phyloP scores from a whole-genome alignment of 139 green algal genomes.

The Astrephomene gubernaculifera region DNA sequence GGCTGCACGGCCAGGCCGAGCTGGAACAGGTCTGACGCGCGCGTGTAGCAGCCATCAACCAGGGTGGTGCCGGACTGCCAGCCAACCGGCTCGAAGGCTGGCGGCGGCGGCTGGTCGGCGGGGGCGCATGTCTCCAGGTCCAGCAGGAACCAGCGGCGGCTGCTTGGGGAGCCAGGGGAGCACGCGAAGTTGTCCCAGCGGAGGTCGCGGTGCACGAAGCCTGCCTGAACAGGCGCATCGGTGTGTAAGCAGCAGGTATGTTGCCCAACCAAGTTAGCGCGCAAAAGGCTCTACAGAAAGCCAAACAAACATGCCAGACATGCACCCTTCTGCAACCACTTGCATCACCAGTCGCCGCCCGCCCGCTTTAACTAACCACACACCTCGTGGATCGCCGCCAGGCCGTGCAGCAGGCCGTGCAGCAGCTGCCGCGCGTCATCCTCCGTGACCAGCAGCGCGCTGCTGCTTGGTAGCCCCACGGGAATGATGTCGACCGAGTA shows the following conservation, averaged over 20 bases:
- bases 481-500: constrained; percentile 16
- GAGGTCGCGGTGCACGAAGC: constrained; percentile 34
- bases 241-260: background rate
- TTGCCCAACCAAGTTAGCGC: background rate
- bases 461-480: background rate
- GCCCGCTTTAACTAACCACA: background rate
- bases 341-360: constrained; percentile 1
- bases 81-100: constrained; percentile 6
- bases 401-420: constrained; percentile 18
- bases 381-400: constrained; percentile 17
- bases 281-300: background rate
- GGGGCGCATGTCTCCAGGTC: constrained; percentile 32
- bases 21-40: constrained; percentile 27
- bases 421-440: constrained; percentile 8
- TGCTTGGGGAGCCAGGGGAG: background rate
- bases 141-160: constrained; percentile 35
- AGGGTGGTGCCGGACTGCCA: constrained; percentile 27
- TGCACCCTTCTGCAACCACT: background rate
- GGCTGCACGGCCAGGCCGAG: constrained; percentile 15
- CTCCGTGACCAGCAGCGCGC: background rate
- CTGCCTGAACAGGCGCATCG: constrained; percentile 7
- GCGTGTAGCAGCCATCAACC: constrained; percentile 16
- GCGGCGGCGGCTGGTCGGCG: constrained; percentile 7
- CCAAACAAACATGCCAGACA: too few species aligned
- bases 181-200: constrained; percentile 38